Conservation (phyloP, 1,284 basidiomycete species). For the Leucoagaricus sp. region DNA sequence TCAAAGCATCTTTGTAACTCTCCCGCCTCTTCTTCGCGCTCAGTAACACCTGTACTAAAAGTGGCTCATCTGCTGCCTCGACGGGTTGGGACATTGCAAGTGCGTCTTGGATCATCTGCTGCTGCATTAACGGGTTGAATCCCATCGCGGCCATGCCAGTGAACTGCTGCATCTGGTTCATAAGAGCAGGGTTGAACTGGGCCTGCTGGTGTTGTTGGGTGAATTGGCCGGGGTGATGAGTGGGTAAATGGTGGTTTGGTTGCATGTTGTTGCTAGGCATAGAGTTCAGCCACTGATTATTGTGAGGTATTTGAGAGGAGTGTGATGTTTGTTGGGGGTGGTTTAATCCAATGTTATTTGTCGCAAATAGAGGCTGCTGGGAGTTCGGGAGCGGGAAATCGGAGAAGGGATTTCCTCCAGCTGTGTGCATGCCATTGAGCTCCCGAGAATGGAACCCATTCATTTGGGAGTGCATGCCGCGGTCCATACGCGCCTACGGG, state of each 20-base stretch:
- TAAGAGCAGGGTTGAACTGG: conserved; percentile 28
- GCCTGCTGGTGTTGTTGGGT: conserved; percentile 22
- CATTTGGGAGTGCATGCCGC: conserved; percentile 6
- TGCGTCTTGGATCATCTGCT: conserved; percentile 55
- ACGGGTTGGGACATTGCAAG: conserved; percentile 56
- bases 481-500: conserved; percentile 4
- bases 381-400: conserved; percentile 5
- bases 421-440: conserved; percentile 1
- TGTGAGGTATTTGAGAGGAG: conserved; percentile 4
- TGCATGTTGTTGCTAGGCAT: conserved; percentile 9
- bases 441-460: conserved; percentile 10
- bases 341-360: conserved; percentile 11
- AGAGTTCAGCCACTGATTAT: conserved; percentile 11
- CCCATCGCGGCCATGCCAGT: conserved; percentile 29
- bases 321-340: conserved; percentile 13
- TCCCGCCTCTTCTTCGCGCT: conserved; percentile 35
- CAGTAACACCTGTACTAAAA: conserved; percentile 48
- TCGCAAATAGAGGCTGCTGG: conserved; percentile 9
- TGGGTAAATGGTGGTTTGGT: conserved; percentile 18
- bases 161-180: conserved; percentile 35
- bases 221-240: conserved; percentile 19
- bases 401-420: neutral
- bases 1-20: conserved; percentile 47
- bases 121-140: conserved; percentile 45
- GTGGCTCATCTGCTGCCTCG: conserved; percentile 52